Evolutionary conservation across 2,329 filamentous ascomycete genomes (phyloP), one percentile per base, ranked within the genome.

Genomic region (Sporothrix humicola): DNA sequence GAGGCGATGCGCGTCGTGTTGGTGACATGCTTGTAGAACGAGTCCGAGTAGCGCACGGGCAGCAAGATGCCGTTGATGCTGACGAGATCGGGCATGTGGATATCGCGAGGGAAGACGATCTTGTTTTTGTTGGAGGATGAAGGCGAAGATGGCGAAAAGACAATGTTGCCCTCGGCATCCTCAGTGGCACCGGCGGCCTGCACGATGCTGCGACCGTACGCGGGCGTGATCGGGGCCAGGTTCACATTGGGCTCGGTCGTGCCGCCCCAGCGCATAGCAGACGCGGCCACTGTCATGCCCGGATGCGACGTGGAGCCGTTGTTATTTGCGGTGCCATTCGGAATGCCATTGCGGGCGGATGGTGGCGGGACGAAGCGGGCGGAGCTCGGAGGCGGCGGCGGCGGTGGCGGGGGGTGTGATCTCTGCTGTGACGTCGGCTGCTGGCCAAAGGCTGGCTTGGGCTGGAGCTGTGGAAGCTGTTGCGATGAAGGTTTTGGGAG

Each of bases 61-160:
- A 92, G 87, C 71, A 92, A 86, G 69, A 92, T 86, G 61, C 87
- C 83, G 81, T 91, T 91, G 80, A 92, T 90, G 77, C 89, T 87
- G 54, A 88, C 88, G 6, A 92, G 84, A 61, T 88, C 84, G 73
- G 87, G 82, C 73, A 91, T 81, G 80, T 91, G 88, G 63, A 82
- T 78, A 61, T 83, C 80, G 70, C 79, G 77, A 75, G 81, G 74
- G n/a, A 73, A 65, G 17, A 68, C 73, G 6, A 77, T 73, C 58
- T 50, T 76, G 80, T 75, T 77, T 37, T 37, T 37, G 31, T 37
- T 37, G 31, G 31, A 37, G 31, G 31, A 37, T 37, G 31, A 73
- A 59, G 74, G 72, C 48, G 69, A 68, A 72, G 73, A 63, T 15
- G 46, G 17, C 46, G 46, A 68, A 54, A 75, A 75, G 48, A 75